Conservation (phyloP, 441 rosid genomes). For the Pelargonium citronellum region DNA sequence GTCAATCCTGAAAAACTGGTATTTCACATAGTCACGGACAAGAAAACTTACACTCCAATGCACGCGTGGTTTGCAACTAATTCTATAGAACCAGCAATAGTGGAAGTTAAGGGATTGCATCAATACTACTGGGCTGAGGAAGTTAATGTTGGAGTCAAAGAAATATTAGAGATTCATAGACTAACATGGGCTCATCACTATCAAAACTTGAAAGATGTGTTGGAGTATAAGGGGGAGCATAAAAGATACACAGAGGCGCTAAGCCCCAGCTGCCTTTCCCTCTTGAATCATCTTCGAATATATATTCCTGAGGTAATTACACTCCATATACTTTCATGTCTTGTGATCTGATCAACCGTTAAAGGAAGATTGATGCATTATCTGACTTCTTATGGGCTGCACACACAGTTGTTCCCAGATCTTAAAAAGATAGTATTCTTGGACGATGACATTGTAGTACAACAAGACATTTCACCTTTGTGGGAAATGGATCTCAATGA, state of each 20-base stretch:
- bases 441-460: slow-evolving; percentile 88
- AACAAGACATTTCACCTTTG: slow-evolving; percentile 68
- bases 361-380: slow-evolving; percentile 21
- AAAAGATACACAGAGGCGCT: slow-evolving; percentile 45
- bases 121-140: slow-evolving; percentile 84
- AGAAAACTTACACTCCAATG: slow-evolving; percentile 86
- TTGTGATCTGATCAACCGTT: slow-evolving; percentile 22
- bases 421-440: slow-evolving; percentile 82
- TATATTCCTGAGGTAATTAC: slow-evolving; percentile 68
- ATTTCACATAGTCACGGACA: slow-evolving; percentile 81
- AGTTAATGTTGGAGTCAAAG: slow-evolving; percentile 59
- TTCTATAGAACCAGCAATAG: slow-evolving; percentile 51
- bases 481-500: slow-evolving; percentile 72
- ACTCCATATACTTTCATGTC: slow-evolving; percentile 11
- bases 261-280: slow-evolving; percentile 57
- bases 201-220: slow-evolving; percentile 48
- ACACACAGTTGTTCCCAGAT: slow-evolving; percentile 79
- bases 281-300: slow-evolving; percentile 74
- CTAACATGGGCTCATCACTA: slow-evolving; percentile 56
- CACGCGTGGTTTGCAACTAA: slow-evolving; percentile 92
- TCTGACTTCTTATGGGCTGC: slow-evolving; percentile 30
- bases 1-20: slow-evolving; percentile 62
- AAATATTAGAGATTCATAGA: slow-evolving; percentile 64
- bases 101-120: slow-evolving; percentile 90
- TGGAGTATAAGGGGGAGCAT: slow-evolving; percentile 35